Conservation (phyloP, 2,329 filamentous ascomycete genomes). For the Cercospora sojina region DNA sequence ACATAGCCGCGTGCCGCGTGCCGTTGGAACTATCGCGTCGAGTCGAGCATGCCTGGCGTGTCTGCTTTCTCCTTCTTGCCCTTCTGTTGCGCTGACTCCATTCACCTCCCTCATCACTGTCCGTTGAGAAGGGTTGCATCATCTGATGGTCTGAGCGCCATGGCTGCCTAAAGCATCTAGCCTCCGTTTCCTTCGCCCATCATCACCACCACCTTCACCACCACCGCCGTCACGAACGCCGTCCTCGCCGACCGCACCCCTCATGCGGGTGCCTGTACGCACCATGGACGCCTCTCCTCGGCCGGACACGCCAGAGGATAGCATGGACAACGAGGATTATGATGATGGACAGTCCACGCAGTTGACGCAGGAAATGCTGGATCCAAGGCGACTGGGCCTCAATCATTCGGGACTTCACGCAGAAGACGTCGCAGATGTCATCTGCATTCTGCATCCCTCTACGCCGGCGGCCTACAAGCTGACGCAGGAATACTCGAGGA, state of each 20-base stretch:
- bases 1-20: neutral
- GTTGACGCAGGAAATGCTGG: constrained; percentile 63
- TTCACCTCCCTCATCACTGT: neutral
- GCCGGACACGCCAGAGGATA: neutral
- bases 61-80: neutral
- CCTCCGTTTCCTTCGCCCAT: neutral
- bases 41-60: neutral
- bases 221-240: neutral
- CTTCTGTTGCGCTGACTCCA: neutral
- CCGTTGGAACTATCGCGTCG: neutral
- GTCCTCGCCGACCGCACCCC: neutral
- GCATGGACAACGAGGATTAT: constrained; percentile 2
- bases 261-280: neutral
- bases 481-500: constrained; percentile 57
- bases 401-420: constrained; percentile 81
- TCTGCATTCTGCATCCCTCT: constrained; percentile 81
- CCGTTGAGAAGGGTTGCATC: neutral
- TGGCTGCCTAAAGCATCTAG: neutral
- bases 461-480: constrained; percentile 71
- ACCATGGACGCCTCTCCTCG: constrained; percentile 2
- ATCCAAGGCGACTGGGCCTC: constrained; percentile 74
- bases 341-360: constrained; percentile 51
- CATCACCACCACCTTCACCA: neutral
- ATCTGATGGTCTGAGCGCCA: neutral
- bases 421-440: constrained; percentile 80